These are phyloP conservation scores for Isabelozyma gotoi DNA, from an alignment of 805 yeast genomes.

Conservation along the genomic window DNA sequence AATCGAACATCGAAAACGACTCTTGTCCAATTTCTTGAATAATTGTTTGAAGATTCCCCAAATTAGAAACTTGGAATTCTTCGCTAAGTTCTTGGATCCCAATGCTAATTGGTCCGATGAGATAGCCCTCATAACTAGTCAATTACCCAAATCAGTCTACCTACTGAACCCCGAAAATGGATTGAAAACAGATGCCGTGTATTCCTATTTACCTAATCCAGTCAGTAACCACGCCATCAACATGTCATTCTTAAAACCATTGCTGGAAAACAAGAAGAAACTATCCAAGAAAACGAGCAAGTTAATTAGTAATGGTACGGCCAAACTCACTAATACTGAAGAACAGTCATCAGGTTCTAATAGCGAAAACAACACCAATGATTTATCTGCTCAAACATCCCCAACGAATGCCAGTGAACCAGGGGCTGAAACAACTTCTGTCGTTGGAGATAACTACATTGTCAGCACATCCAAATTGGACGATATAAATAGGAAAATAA, in stretches of 20 bases:
- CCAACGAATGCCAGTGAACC: not conserved
- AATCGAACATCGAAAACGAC: slow-evolving; percentile 60
- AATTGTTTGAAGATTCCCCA: slow-evolving; percentile 62
- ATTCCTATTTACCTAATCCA: slow-evolving; percentile 35
- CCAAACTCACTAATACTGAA: not conserved
- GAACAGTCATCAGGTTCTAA: not conserved
- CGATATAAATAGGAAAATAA: slow-evolving; percentile 53
- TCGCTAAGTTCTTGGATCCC: slow-evolving; percentile 81
- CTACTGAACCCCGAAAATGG: slow-evolving; percentile 47
- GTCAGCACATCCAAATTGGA: slow-evolving; percentile 48
- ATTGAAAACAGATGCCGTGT: slow-evolving; percentile 32
- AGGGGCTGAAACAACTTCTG: not conserved
- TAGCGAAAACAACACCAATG: not conserved
- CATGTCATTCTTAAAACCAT: slow-evolving; percentile 32
- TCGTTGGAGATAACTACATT: slow-evolving; percentile 8
- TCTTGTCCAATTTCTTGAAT: slow-evolving; percentile 74
- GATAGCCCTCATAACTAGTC: slow-evolving; percentile 31
- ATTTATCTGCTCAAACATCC: not conserved
- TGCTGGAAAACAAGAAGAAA: slow-evolving; percentile 21
- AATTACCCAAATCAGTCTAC: slow-evolving; percentile 40
- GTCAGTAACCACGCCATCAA: slow-evolving; percentile 19
- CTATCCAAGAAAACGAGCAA: slow-evolving; percentile 22
- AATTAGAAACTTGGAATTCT: slow-evolving; percentile 59
- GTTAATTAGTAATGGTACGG: slow-evolving; percentile 9
- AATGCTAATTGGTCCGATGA: slow-evolving; percentile 82